Conservation (phyloP, 768 basidiomycete genomes). For the Phylloporus scabripes region DNA sequence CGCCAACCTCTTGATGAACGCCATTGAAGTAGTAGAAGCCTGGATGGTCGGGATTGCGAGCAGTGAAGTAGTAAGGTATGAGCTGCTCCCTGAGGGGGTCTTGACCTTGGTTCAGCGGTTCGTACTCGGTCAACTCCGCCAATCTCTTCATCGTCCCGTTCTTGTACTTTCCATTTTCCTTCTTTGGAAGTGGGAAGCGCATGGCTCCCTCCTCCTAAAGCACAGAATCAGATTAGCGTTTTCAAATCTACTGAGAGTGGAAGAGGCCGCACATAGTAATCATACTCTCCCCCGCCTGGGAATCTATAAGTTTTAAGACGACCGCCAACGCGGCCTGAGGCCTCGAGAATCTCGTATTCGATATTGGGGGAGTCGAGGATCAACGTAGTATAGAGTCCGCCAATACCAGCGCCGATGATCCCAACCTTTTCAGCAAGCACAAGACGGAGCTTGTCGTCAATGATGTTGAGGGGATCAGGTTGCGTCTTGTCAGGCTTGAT, state of each 20-base stretch:
- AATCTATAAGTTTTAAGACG: conserved; percentile 42
- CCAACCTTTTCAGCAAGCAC: conserved; percentile 9
- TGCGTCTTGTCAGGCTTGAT: background rate
- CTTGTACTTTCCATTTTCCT: conserved; percentile 15
- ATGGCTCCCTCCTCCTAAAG: conserved; percentile 37
- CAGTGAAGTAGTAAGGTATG: conserved; percentile 17
- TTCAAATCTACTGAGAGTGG: background rate
- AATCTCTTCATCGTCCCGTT: conserved; percentile 28
- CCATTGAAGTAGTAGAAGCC: conserved; percentile 8
- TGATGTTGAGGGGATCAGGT: background rate
- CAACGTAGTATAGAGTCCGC: conserved; percentile 40
- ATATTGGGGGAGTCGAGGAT: conserved; percentile 41
- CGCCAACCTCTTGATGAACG: background rate
- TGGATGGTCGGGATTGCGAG: conserved; percentile 9
- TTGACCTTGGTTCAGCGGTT: conserved; percentile 8
- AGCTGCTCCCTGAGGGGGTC: conserved; percentile 17
- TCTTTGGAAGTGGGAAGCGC: conserved; percentile 31
- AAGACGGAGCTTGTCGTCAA: background rate
- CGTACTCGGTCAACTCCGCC: conserved; percentile 26
- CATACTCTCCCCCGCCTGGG: conserved; percentile 4
- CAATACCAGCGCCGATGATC: conserved; percentile 20
- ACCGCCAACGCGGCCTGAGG: conserved; percentile 30
- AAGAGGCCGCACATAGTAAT: background rate
- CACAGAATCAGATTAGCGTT: background rate
- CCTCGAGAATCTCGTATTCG: conserved; percentile 43